Evolutionary conservation across 2,329 filamentous ascomycete genomes (phyloP).

Genomic region (Coniochaeta prunicola): DNA sequence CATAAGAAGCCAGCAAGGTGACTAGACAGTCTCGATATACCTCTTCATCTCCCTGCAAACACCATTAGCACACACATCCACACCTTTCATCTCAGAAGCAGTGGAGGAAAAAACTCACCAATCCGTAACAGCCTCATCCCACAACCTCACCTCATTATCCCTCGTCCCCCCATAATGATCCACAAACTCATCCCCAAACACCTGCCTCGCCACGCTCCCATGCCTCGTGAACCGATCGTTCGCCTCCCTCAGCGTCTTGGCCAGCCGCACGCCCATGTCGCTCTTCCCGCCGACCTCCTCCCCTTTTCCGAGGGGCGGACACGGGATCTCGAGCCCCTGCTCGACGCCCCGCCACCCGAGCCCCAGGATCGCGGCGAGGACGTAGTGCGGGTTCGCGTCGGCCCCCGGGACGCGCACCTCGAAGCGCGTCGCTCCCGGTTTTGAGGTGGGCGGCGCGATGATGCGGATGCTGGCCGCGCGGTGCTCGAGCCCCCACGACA

Average conservation of each 20-base stretch:
- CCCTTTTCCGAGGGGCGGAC: conserved; percentile 77
- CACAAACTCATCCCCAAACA: conserved; percentile 92
- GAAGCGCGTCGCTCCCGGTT: conserved; percentile 79
- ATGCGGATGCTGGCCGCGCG: conserved; percentile 85
- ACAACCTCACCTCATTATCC: conserved; percentile 82
- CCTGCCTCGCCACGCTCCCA: conserved; percentile 83
- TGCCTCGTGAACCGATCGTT: conserved; percentile 68
- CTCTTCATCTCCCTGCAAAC: conserved; percentile 63
- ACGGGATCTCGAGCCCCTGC: conserved; percentile 78
- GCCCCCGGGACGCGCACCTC: conserved; percentile 93
- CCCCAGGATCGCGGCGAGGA: conserved; percentile 78
- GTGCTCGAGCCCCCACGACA: conserved; percentile 95
- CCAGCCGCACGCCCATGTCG: conserved; percentile 70
- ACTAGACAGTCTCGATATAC: conserved; percentile 73
- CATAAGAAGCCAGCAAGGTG: neutral
- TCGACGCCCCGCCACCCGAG: conserved; percentile 88
- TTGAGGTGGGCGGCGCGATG: conserved; percentile 81
- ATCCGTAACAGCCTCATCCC: conserved; percentile 95
- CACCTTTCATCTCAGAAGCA: neutral
- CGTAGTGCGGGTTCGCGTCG: conserved; percentile 83
- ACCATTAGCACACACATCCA: neutral
- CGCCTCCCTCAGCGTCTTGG: conserved; percentile 80
- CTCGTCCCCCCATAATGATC: conserved; percentile 91
- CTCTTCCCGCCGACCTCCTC: conserved; percentile 67
- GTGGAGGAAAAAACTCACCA: conserved; percentile 55